Percentiles rank a stretch among this genome's conserved stretches.
These are phyloP conservation scores for Emiliania huxleyi DNA, from an alignment of 78 protist genomes.

Conservation along the genomic window DNA sequence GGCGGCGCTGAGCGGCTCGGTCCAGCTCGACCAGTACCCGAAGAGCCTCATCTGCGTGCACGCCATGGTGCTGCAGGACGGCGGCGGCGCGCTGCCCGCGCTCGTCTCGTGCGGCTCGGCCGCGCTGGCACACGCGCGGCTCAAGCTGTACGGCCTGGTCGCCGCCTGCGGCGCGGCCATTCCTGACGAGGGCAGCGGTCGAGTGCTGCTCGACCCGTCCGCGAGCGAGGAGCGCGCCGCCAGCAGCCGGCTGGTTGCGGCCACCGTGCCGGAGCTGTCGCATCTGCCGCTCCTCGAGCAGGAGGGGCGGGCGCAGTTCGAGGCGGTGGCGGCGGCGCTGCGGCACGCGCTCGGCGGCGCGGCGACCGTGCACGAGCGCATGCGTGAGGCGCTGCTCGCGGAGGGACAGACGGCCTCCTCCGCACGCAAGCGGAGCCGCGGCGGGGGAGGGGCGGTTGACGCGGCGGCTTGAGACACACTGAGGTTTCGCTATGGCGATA, in stretches of 20 bases:
- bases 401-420: too few species aligned
- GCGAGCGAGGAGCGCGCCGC: not conserved
- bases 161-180: slow-evolving; percentile 56
- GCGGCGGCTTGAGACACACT: too few species aligned
- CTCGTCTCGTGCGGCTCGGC: slow-evolving; percentile 68
- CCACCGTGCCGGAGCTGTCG: not conserved
- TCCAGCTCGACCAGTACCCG: slow-evolving; percentile 66
- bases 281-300: not conserved
- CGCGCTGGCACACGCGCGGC: slow-evolving; percentile 83
- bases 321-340: not conserved
- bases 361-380: not conserved
- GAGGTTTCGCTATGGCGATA: too few species aligned
- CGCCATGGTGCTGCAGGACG: slow-evolving; percentile 76
- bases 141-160: slow-evolving; percentile 76
- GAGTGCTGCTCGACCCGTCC: not conserved
- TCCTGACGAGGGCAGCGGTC: not conserved
- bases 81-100: slow-evolving; percentile 66
- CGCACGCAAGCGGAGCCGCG: too few species aligned
- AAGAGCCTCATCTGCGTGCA: slow-evolving; percentile 68
- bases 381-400: not conserved
- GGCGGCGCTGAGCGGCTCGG: slow-evolving; percentile 58
- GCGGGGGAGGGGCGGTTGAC: too few species aligned
- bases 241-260: not conserved
- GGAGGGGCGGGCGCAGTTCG: not conserved
- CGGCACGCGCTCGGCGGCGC: not conserved